Conservation (phyloP, 257 asterid genomes). For the Verbena officinalis region DNA sequence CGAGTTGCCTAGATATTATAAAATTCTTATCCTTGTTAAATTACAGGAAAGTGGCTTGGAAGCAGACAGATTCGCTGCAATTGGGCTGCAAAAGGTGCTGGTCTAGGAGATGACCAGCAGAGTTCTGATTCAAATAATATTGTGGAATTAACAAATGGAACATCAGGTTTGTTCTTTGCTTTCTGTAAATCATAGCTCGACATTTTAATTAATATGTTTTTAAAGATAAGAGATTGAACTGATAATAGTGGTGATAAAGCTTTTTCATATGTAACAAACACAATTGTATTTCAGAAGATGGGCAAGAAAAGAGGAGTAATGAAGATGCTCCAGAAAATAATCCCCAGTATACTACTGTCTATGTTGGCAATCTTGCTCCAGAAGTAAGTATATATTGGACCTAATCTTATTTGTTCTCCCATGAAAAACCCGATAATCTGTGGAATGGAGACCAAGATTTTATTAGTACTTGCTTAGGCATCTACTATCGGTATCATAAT, state of each 20-base stretch:
- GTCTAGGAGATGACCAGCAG: constrained; percentile 56
- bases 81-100: constrained; percentile 92
- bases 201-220: background rate
- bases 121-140: constrained; percentile 55
- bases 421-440: background rate
- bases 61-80: constrained; percentile 95
- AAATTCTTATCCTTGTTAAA: constrained; percentile 8
- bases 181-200: constrained; percentile 7
- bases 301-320: constrained; percentile 55
- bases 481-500: too few species aligned
- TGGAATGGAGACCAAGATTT: constrained; percentile 8
- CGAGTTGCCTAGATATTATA: too few species aligned
- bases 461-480: background rate
- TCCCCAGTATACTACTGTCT: constrained; percentile 78
- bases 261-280: background rate
- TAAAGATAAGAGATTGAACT: too few species aligned
- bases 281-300: constrained; percentile 60
- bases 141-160: constrained; percentile 64
- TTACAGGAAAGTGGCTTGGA: constrained; percentile 85
- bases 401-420: background rate
- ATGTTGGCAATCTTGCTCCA: constrained; percentile 87
- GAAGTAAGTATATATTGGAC: constrained; percentile 51
- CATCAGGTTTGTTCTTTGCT: constrained; percentile 51
- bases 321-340: constrained; percentile 86
- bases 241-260: background rate